These are phyloP conservation scores for Lasiosphaeria miniovina DNA, from an alignment of 495 filamentous ascomycete genomes.

Conservation along the genomic window DNA sequence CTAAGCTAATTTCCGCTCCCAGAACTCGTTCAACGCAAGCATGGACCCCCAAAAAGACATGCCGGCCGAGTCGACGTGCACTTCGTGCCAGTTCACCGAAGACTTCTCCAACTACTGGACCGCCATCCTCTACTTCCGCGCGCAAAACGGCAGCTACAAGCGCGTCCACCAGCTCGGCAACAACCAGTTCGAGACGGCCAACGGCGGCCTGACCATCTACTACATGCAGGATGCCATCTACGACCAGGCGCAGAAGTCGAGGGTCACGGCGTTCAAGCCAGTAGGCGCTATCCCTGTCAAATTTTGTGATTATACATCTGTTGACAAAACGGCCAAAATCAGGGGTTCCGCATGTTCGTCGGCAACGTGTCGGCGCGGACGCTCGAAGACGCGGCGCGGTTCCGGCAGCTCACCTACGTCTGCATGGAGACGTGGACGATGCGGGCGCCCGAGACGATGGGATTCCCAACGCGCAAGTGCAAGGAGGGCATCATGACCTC, in stretches of 20 bases:
- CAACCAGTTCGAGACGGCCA: conserved; percentile 33
- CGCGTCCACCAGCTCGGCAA: conserved; percentile 36
- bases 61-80: conserved; percentile 32
- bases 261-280: conserved; percentile 43
- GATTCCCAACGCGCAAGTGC: conserved; percentile 46
- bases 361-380: conserved; percentile 34
- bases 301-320: neutral
- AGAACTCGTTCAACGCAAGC: conserved; percentile 43
- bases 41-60: conserved; percentile 40
- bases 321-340: conserved; percentile 14
- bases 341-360: conserved; percentile 54
- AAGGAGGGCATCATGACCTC: conserved; percentile 42
- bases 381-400: conserved; percentile 24
- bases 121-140: conserved; percentile 44
- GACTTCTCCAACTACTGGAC: conserved; percentile 37
- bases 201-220: conserved; percentile 42
- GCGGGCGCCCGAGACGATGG: conserved; percentile 35
- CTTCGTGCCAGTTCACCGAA: conserved; percentile 17
- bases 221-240: conserved; percentile 35
- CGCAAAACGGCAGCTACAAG: conserved; percentile 41
- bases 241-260: conserved; percentile 29
- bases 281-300: conserved; percentile 19
- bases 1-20: neutral
- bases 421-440: conserved; percentile 38
- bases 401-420: conserved; percentile 39